A percentile compares a stretch with the other conserved stretches of the same genome.
Evolutionary conservation across 768 basidiomycete species (phyloP).

Genomic region (Hemileccinum rubropunctum): DNA sequence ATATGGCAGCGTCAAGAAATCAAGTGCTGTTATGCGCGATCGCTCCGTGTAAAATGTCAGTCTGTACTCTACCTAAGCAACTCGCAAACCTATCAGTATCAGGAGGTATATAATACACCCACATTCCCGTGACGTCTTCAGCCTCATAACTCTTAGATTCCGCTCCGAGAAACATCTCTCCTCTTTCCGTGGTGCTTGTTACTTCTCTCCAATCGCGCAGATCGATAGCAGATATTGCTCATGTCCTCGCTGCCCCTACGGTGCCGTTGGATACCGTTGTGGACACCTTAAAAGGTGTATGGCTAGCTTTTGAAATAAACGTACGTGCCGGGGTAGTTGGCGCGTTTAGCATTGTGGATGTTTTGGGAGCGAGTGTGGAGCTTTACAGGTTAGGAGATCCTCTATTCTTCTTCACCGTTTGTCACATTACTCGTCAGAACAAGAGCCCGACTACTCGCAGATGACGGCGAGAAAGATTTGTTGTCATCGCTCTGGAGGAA

Average conservation of each 20-base stretch:
- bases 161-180: constrained; percentile 25
- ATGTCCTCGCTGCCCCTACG: constrained; percentile 46
- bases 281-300: constrained; percentile 45
- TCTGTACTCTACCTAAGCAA: constrained; percentile 45
- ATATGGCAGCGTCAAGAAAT: constrained; percentile 57
- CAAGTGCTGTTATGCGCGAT: constrained; percentile 51
- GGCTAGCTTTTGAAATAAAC: constrained; percentile 44
- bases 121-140: not conserved
- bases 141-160: constrained; percentile 27
- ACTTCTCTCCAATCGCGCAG: constrained; percentile 49
- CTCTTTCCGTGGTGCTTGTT: constrained; percentile 25
- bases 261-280: constrained; percentile 41
- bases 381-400: constrained; percentile 30
- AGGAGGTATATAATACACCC: constrained; percentile 16
- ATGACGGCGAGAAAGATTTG: constrained; percentile 37
- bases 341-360: constrained; percentile 42
- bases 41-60: constrained; percentile 42
- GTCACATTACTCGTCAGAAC: constrained; percentile 26
- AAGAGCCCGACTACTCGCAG: constrained; percentile 26
- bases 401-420: not conserved
- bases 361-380: constrained; percentile 48
- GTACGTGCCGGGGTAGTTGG: constrained; percentile 38
- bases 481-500: constrained; percentile 52
- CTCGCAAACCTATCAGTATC: constrained; percentile 9
- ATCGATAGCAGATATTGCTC: constrained; percentile 59